A percentile compares a stretch with the other conserved stretches of the same genome.
Evolutionary conservation across 768 basidiomycete genomes (phyloP).

Genomic region (Lactarius trivialis): DNA sequence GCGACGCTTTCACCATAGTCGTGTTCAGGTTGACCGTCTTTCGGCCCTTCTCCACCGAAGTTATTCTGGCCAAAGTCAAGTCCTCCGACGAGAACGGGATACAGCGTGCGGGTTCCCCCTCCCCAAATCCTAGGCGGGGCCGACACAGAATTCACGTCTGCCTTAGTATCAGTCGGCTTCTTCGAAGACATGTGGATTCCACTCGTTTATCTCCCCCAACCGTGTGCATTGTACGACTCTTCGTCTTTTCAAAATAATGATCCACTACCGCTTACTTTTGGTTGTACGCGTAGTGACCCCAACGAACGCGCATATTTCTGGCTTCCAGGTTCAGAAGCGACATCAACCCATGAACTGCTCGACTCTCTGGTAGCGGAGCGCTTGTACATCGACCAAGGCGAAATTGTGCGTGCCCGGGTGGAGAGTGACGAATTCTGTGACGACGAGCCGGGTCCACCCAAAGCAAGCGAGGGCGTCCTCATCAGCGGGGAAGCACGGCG

Average conservation of each 20-base stretch:
- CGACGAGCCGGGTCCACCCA: constrained; percentile 80
- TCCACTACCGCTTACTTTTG: background rate
- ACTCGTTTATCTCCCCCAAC: constrained; percentile 68
- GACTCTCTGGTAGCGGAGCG: constrained; percentile 59
- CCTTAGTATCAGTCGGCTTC: constrained; percentile 76
- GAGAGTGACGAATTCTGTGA: constrained; percentile 81
- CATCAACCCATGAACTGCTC: constrained; percentile 54
- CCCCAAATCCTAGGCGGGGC: background rate
- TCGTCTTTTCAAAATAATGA: background rate
- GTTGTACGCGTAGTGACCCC: constrained; percentile 47
- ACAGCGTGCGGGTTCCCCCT: constrained; percentile 53
- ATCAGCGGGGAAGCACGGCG: constrained; percentile 42
- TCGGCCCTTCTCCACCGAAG: constrained; percentile 84
- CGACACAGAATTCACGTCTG: background rate
- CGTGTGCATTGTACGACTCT: constrained; percentile 62
- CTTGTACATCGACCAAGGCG: constrained; percentile 77
- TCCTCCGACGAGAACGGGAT: constrained; percentile 83
- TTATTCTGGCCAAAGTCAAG: constrained; percentile 83
- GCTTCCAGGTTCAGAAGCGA: constrained; percentile 54
- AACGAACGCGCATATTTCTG: constrained; percentile 83
- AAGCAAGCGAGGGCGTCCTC: constrained; percentile 61
- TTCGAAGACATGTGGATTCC: constrained; percentile 94
- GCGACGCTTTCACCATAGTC: constrained; percentile 39
- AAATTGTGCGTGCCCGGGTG: constrained; percentile 69
- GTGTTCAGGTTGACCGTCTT: constrained; percentile 88